Percentiles rank a stretch among this genome's conserved stretches.
These are phyloP conservation scores for Alternaria angustiovoidea DNA, from an alignment of 2,329 filamentous ascomycete species.

Conservation along the genomic window DNA sequence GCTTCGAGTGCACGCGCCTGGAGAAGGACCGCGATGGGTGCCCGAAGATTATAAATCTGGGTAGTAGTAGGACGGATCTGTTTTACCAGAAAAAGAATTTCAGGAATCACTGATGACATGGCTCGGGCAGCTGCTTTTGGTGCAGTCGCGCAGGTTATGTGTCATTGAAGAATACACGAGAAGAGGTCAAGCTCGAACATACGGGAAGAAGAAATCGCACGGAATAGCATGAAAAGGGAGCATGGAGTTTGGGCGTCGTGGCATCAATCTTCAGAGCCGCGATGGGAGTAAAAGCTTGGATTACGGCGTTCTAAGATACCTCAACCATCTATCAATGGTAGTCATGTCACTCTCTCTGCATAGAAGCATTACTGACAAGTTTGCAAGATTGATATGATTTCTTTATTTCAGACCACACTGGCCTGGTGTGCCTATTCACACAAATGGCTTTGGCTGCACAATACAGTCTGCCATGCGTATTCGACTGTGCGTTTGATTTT, in stretches of 20 bases:
- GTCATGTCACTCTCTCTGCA: not conserved
- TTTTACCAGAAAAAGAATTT: constrained; percentile 79
- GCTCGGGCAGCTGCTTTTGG: not conserved
- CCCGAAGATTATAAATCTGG: constrained; percentile 98
- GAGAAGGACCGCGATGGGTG: constrained; percentile 98
- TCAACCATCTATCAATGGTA: constrained; percentile 8
- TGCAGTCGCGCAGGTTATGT: not conserved
- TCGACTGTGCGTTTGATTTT: not conserved
- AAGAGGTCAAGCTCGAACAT: not conserved
- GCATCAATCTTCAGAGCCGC: not conserved
- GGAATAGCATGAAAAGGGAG: not conserved
- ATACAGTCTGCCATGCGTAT: not conserved
- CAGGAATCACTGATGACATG: constrained; percentile 60
- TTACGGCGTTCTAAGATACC: constrained; percentile 8
- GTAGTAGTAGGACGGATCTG: constrained; percentile 93
- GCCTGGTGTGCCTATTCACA: not conserved
- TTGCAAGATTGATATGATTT: not conserved
- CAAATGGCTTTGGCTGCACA: not conserved
- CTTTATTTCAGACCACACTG: not conserved
- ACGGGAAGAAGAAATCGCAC: not conserved
- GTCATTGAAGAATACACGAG: not conserved
- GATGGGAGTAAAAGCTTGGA: not conserved
- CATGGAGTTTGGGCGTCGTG: constrained; percentile 6
- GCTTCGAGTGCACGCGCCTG: constrained; percentile 95
- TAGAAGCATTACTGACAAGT: constrained; percentile 1